phyloP scores from a whole-genome alignment of 2,329 filamentous ascomycete genomes.

The Aspergillus fumigatus region DNA sequence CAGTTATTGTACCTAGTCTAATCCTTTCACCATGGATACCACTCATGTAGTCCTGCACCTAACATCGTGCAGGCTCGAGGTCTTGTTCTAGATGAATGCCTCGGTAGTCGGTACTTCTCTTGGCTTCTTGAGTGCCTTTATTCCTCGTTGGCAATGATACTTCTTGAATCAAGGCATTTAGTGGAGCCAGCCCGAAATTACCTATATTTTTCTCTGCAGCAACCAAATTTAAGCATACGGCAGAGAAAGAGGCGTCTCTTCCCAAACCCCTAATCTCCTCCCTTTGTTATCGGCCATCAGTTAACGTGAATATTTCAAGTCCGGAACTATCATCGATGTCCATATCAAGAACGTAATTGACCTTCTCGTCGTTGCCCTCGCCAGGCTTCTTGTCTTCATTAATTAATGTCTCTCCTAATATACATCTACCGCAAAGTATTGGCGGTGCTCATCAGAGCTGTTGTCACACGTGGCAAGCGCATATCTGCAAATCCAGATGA shows the following conservation, averaged over 20 bases:
- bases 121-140: too few relatives aligned
- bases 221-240: background rate
- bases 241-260: background rate
- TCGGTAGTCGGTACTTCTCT: too few relatives aligned
- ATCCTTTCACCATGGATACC: too few relatives aligned
- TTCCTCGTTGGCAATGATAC: background rate
- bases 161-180: background rate
- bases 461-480: background rate
- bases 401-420: slow-evolving; percentile 15
- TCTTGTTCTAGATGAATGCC: too few relatives aligned
- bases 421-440: slow-evolving; percentile 22
- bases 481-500: slow-evolving; percentile 18
- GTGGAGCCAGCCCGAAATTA: background rate
- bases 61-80: too few relatives aligned
- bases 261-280: background rate
- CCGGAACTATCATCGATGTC: too few relatives aligned
- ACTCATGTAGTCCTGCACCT: too few relatives aligned
- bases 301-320: too few relatives aligned
- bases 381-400: background rate
- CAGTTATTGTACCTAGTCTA: too few relatives aligned
- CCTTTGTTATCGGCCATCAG: background rate
- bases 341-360: background rate
- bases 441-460: slow-evolving; percentile 12
- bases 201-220: too few relatives aligned
- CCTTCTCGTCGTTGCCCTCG: background rate